Evolutionary conservation across 2,329 filamentous ascomycete genomes (phyloP).

Genomic region (Cladorrhinum sp.): DNA sequence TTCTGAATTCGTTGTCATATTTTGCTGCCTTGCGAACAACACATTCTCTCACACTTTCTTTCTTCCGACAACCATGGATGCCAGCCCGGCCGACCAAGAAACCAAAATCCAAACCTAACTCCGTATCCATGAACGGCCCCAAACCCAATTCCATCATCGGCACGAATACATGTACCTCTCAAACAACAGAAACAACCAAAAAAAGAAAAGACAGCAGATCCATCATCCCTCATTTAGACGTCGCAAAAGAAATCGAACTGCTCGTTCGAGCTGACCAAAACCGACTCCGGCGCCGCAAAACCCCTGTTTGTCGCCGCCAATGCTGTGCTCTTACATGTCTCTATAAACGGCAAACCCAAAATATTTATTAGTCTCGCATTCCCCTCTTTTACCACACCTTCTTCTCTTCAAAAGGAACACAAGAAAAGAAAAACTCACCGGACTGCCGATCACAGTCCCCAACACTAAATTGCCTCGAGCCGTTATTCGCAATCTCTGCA

Average conservation of each 20-base stretch:
- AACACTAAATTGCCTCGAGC: conserved; percentile 35
- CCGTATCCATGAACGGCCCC: background rate
- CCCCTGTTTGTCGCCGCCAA: conserved; percentile 33
- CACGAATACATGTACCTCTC: background rate
- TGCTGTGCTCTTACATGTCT: conserved; percentile 38
- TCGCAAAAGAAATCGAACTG: conserved; percentile 49
- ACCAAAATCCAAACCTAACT: background rate
- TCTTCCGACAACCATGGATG: background rate
- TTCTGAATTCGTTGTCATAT: background rate
- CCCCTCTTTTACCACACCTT: background rate
- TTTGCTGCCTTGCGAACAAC: background rate
- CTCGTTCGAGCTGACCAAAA: conserved; percentile 39
- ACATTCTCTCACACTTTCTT: background rate
- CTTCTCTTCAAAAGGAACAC: too few species aligned
- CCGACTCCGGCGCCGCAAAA: conserved; percentile 15
- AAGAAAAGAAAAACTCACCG: conserved; percentile 36
- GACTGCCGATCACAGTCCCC: conserved; percentile 45
- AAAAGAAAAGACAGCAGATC: background rate
- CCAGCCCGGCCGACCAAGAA: background rate
- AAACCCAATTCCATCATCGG: background rate
- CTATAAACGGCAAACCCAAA: conserved; percentile 27
- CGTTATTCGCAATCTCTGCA: conserved; percentile 41
- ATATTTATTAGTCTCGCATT: background rate
- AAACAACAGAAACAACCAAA: background rate
- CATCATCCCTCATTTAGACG: conserved; percentile 25